Evolutionary conservation across 1,284 basidiomycete genomes (phyloP), one percentile per base, ranked within the genome.

Genomic region (Cystobasidiaceae sp.): DNA sequence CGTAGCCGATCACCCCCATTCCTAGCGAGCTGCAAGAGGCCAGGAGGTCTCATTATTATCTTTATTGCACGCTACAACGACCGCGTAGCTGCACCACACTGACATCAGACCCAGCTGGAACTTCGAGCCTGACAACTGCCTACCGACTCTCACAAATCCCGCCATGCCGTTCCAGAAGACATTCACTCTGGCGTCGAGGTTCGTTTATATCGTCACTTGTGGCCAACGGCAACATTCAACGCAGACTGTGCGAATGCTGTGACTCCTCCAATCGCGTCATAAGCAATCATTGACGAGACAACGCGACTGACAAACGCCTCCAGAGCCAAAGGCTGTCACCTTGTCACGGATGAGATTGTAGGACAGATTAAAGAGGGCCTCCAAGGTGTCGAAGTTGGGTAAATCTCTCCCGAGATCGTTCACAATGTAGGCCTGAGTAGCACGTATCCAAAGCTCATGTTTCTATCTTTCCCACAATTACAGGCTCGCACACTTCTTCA

Each of bases 291-390:
- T n/a, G 7, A 3, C 37, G 57, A 43, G 30, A 48, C 23, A 54
- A n/a, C 41, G 8, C 48, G n/a, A 32, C 33, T 15, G 17, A 51
- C 33, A 51, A n/a, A 33, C 41, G 49, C 49, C n/a, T 17, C 33
- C 39, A 66, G 46, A 50, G 67, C 58, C 58, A 73, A 75, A 68
- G 74, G 77, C 13, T 77, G 75, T 68, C 75, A 79, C 57, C 70
- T 79, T 32, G 72, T 79, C 65, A 78, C 77, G 3, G 51, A 72
- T 37, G 77, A 78, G 59, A 72, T 79, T 11, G 70, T 74, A 64
- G 54, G 63, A 1, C 70, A 74, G 4, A 70, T 78, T 55, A 68
- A 73, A 19, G 74, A 75, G 23, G 71, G 73, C 1, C 63, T 78
- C 41, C 74, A 76, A 59, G 61, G 61, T 32, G 61, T 64, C 7